These are phyloP conservation scores for Erythrophleum fordii DNA, from an alignment of 306 rosid genomes.

Conservation along the genomic window DNA sequence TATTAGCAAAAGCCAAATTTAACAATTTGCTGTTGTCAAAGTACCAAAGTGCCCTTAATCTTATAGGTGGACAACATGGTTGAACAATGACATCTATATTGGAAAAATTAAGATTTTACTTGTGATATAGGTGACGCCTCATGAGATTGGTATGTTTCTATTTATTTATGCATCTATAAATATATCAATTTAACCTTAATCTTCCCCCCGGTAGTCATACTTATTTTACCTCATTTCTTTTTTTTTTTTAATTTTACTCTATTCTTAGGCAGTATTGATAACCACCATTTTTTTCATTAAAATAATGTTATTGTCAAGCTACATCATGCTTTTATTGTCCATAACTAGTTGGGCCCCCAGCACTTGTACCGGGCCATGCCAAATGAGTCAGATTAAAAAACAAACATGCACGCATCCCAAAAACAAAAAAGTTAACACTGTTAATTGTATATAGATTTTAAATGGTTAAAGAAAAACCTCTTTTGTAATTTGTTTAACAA, in stretches of 20 bases:
- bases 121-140: too few relatives aligned
- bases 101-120: too few relatives aligned
- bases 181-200: not conserved
- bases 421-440: too few relatives aligned
- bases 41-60: not conserved
- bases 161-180: too few relatives aligned
- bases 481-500: too few relatives aligned
- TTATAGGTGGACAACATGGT: not conserved
- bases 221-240: not conserved
- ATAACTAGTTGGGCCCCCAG: too few relatives aligned
- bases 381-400: too few relatives aligned
- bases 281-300: not conserved
- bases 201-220: not conserved
- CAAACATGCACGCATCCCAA: too few relatives aligned
- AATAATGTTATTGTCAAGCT: not conserved
- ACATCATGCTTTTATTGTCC: not conserved
- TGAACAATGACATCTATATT: not conserved
- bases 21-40: not conserved
- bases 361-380: too few relatives aligned
- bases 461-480: too few relatives aligned
- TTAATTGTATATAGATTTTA: too few relatives aligned
- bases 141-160: not conserved
- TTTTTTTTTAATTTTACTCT: not conserved
- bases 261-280: not conserved
- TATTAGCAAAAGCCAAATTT: not conserved